Conservation (phyloP, 352 stramenopile genomes). For the Pythium aristosporum region DNA sequence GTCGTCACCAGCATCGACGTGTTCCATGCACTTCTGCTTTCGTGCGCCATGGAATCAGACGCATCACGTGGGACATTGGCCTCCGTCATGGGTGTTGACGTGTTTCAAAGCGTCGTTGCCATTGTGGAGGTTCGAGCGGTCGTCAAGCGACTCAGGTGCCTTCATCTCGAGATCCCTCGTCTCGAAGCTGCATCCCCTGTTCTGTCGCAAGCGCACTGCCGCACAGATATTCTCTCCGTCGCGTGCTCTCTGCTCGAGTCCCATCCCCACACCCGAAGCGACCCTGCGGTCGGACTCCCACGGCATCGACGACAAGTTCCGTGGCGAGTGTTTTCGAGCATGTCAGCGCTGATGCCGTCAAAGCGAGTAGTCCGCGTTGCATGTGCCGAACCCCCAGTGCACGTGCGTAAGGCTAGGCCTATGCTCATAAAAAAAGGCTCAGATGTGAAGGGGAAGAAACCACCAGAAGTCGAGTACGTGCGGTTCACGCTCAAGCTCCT, state of each 20-base stretch:
- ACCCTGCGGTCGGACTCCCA: neutral
- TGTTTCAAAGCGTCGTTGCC: constrained; percentile 7
- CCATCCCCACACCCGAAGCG: neutral
- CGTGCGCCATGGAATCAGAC: constrained; percentile 15
- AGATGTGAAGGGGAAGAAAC: too few species aligned
- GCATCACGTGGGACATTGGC: neutral
- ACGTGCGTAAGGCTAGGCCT: too few species aligned
- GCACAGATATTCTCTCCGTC: neutral
- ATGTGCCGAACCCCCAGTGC: too few species aligned
- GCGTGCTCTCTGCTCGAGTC: neutral
- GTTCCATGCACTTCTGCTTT: constrained; percentile 25
- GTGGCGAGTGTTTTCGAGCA: too few species aligned
- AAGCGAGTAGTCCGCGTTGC: too few species aligned
- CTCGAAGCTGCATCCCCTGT: neutral
- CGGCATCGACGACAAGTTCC: too few species aligned
- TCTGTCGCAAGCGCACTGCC: neutral
- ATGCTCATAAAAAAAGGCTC: too few species aligned
- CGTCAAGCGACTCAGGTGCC: neutral
- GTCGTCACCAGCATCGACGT: constrained; percentile 11
- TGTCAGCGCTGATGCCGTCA: too few species aligned
- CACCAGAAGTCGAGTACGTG: constrained; percentile 3
- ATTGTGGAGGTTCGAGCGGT: neutral
- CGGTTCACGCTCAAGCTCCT: constrained; percentile 4
- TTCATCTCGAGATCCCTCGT: neutral
- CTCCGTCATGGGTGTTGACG: constrained; percentile 1